Conservation (phyloP, 176 grass and related monocot genomes). For the Oryza meridionalis region DNA sequence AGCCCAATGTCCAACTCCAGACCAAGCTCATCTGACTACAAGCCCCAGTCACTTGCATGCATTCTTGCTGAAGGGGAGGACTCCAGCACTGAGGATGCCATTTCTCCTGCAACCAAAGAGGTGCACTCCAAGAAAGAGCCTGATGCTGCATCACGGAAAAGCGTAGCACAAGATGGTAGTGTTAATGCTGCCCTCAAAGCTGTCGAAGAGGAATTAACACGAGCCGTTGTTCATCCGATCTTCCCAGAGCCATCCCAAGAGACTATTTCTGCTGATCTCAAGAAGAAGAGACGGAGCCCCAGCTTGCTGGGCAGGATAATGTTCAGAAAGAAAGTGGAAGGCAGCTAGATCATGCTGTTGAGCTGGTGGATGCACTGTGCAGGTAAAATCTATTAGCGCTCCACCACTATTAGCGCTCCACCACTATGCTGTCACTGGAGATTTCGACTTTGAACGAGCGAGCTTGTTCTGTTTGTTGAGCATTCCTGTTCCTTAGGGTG, state of each 20-base stretch:
- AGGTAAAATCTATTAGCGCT: neutral
- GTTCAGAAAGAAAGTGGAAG: slow-evolving; percentile 56
- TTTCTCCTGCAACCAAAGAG: neutral
- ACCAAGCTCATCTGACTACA: slow-evolving; percentile 42
- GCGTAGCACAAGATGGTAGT: neutral
- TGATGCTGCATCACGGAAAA: neutral
- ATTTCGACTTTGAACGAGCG: neutral
- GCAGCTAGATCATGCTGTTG: neutral
- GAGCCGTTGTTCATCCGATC: neutral
- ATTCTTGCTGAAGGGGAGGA: slow-evolving; percentile 37
- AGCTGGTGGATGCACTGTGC: slow-evolving; percentile 1
- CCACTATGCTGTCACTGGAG: neutral
- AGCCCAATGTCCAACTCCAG: neutral
- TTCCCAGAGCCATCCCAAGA: neutral
- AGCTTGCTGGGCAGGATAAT: slow-evolving; percentile 69
- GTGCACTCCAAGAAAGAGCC: slow-evolving; percentile 16
- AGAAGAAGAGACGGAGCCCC: slow-evolving; percentile 58
- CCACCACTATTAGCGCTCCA: neutral
- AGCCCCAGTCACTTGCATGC: slow-evolving; percentile 47
- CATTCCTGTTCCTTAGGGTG: slow-evolving; percentile 1
- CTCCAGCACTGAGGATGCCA: neutral
- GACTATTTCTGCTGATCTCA: neutral
- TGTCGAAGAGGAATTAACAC: neutral
- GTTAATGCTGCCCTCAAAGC: neutral
- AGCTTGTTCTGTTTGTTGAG: neutral